These are phyloP conservation scores for Actinomucor elegans DNA, from an alignment of 371 early-diverging fungal genomes.

Conservation along the genomic window DNA sequence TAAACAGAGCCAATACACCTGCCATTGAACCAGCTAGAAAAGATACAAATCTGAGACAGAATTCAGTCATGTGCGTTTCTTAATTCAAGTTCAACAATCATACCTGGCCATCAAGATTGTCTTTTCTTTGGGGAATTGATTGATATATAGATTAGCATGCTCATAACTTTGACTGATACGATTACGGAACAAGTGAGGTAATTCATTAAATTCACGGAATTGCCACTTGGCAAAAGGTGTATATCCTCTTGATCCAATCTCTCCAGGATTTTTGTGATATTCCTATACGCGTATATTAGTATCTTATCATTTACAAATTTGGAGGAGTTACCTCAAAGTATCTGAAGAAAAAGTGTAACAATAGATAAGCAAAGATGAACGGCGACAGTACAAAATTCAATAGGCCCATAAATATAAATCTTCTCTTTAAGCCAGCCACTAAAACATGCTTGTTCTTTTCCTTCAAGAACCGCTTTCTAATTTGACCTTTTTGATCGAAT, in stretches of 20 bases:
- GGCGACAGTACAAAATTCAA: slow-evolving; percentile 86
- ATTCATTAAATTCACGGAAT: slow-evolving; percentile 96
- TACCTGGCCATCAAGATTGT: slow-evolving; percentile 77
- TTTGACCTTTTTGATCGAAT: slow-evolving; percentile 83
- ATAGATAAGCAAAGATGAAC: slow-evolving; percentile 80
- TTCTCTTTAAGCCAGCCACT: slow-evolving; percentile 69
- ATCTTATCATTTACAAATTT: not conserved
- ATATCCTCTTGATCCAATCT: slow-evolving; percentile 80
- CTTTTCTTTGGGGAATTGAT: slow-evolving; percentile 88
- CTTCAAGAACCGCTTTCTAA: slow-evolving; percentile 78
- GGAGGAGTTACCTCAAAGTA: slow-evolving; percentile 87
- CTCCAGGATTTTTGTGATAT: slow-evolving; percentile 85
- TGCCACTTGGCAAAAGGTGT: slow-evolving; percentile 89
- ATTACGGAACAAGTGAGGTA: slow-evolving; percentile 84
- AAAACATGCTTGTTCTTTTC: slow-evolving; percentile 62
- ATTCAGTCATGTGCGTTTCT: too few relatives aligned
- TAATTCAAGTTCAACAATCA: not conserved
- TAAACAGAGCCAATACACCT: slow-evolving; percentile 78
- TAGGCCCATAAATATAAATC: slow-evolving; percentile 87
- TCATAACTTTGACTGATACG: slow-evolving; percentile 75
- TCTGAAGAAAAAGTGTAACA: slow-evolving; percentile 87
- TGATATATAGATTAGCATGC: slow-evolving; percentile 78
- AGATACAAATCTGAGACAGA: slow-evolving; percentile 70
- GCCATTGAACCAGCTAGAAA: slow-evolving; percentile 92
- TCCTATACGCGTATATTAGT: slow-evolving; percentile 67